Conservation (phyloP, 2,329 filamentous ascomycete genomes). For the Ophiocordyceps camponoti-floridani region DNA sequence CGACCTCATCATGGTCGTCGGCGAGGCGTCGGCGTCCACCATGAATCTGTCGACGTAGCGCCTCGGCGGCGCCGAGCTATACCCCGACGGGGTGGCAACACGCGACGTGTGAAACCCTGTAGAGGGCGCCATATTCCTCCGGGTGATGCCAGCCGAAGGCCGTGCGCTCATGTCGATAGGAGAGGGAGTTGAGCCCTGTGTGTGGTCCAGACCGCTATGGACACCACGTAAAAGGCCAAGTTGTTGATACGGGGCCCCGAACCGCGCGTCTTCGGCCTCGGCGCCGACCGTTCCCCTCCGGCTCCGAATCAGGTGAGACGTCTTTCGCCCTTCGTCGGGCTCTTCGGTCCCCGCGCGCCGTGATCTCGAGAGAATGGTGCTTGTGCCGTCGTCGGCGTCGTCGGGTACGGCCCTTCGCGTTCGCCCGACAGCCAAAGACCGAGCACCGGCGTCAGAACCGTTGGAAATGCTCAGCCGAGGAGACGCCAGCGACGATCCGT, state of each 20-base stretch:
- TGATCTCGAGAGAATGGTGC: constrained; percentile 27
- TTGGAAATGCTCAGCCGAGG: constrained; percentile 22
- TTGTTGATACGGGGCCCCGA: constrained; percentile 41
- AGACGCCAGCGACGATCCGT: constrained; percentile 24
- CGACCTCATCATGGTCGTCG: constrained; percentile 4
- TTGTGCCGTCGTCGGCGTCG: constrained; percentile 31
- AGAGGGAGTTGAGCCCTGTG: constrained; percentile 14
- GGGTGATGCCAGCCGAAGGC: constrained; percentile 27
- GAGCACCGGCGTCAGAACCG: constrained; percentile 21
- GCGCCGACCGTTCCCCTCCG: constrained; percentile 28
- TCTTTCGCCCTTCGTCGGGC: constrained; percentile 24
- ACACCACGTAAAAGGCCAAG: constrained; percentile 19
- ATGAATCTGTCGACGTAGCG: constrained; percentile 30
- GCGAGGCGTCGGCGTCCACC: constrained; percentile 20
- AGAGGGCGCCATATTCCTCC: constrained; percentile 29
- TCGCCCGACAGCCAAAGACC: constrained; percentile 29
- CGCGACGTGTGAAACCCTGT: constrained; percentile 28
- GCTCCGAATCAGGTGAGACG: constrained; percentile 24
- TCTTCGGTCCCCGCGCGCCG: constrained; percentile 29
- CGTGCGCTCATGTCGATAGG: constrained; percentile 14
- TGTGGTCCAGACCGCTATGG: constrained; percentile 9
- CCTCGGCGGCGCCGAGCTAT: constrained; percentile 20
- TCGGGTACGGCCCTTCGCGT: constrained; percentile 29
- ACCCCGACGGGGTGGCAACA: constrained; percentile 19
- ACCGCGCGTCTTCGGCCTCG: constrained; percentile 35